Base-by-base conservation (phyloP, 1,284 basidiomycete species). In the Fistulinella cinereoalba region DNA sequence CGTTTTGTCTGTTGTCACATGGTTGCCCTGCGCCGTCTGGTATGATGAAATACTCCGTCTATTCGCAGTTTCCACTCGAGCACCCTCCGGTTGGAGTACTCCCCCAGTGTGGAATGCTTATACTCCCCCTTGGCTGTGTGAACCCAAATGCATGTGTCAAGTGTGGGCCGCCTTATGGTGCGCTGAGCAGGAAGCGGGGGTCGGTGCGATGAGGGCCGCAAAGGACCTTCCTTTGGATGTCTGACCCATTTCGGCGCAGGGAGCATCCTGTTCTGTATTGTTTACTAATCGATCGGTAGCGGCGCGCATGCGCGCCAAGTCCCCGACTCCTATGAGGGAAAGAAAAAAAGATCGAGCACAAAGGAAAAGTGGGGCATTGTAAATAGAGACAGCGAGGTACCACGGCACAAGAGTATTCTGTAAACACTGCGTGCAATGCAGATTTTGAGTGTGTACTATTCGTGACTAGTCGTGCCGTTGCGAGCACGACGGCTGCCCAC, bases 1-100 rank as follows among this genome's bases (percentile, higher is more conserved):
- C 41, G 2, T 46, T 50, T 37, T 13, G 4, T 7, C 42, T 41
- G 15, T 37, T 10, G n/a, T 52, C 38, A 37, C n/a, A 11, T 46
- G 37, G 18, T 37, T 41, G 46, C 23, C 48, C 37, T 57, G 57
- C 62, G 62, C 56, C 57, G 34, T 55, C 51, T 64, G 29, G 15
- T 51, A 68, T 60, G 82, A 85, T 83, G 82, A 84, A 80, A 72
- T 38, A 56, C 70, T 69, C 76, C 73, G 66, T 74, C 74, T 77
- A 83, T 85, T 85, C 82, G 82, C 82, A 85, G 83, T 83, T 82
- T 85, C 79, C 81, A 77, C 81, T 76, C 73, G 73, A 85, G 79
- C 61, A 75, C 72, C 80, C 80, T 82, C 73, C 68, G 52, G 42
- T 50, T 28, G 71, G 75, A 79, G 80, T 72, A 84, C 83, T 85